Conservation (phyloP, 208 protist genomes). For the Vickermania ingenoplastis region DNA sequence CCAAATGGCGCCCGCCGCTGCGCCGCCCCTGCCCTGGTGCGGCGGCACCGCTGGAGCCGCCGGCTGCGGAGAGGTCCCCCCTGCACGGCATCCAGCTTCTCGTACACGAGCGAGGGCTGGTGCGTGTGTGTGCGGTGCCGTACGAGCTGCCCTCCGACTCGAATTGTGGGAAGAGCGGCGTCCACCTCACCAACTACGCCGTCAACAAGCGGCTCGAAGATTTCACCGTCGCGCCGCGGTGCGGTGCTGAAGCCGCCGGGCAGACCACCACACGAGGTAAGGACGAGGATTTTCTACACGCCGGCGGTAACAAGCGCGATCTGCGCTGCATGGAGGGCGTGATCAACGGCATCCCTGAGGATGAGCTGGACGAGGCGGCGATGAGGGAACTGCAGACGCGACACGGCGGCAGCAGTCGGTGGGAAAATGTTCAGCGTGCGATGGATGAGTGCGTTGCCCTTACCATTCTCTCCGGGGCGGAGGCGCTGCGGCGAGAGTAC, state of each 20-base stretch:
- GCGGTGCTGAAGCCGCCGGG: too few relatives aligned
- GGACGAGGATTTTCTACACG: background rate
- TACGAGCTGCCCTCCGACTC: conserved; percentile 46
- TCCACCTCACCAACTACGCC: conserved; percentile 88
- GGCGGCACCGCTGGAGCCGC: background rate
- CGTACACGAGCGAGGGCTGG: conserved; percentile 83
- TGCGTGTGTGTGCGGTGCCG: conserved; percentile 84
- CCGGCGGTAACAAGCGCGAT: background rate
- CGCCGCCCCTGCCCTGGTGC: background rate
- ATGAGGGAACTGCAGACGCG: background rate
- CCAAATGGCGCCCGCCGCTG: background rate
- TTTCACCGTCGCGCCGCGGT: conserved; percentile 8
- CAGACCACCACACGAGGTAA: background rate
- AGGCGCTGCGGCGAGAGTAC: conserved; percentile 65
- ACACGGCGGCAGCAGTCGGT: conserved; percentile 10
- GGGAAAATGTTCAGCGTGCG: conserved; percentile 34
- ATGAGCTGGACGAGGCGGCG: background rate
- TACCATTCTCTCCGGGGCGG: conserved; percentile 77
- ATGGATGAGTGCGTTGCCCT: conserved; percentile 70
- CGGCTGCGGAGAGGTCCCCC: background rate
- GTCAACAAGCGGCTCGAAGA: conserved; percentile 52
- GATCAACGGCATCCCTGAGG: background rate
- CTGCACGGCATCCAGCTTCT: conserved; percentile 64
- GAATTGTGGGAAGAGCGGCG: conserved; percentile 33
- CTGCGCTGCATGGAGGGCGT: background rate